A percentile compares a stretch with the other conserved stretches of the same genome.
Evolutionary conservation across 805 yeast genomes (phyloP).

Genomic region (Cyberlindnera subsufficiens): DNA sequence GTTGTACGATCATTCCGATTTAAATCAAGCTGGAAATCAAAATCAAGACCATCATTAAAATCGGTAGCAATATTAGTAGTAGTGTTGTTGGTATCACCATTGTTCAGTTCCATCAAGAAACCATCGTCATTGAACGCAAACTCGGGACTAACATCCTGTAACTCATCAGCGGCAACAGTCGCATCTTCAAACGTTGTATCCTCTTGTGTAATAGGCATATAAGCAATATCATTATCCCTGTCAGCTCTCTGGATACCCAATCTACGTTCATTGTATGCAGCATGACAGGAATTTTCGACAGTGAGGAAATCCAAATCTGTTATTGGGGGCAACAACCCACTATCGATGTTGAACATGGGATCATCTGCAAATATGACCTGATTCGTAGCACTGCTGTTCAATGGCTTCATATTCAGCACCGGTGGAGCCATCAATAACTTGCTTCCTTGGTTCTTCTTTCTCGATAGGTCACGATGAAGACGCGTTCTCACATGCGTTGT

Average conservation of each 20-base stretch:
- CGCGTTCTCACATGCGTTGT: conserved; percentile 17
- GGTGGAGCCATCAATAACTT: conserved; percentile 8
- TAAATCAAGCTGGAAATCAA: conserved; percentile 4
- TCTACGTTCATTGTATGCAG: conserved; percentile 1
- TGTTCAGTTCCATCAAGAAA: conserved; percentile 14
- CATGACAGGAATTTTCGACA: background rate
- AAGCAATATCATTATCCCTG: conserved; percentile 11
- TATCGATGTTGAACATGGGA: conserved; percentile 30
- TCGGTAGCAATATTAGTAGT: conserved; percentile 9
- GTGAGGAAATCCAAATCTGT: conserved; percentile 14
- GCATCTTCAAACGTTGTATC: conserved; percentile 2
- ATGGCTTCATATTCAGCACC: background rate
- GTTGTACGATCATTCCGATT: conserved; percentile 1
- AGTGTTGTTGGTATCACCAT: background rate
- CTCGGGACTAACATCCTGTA: conserved; percentile 15
- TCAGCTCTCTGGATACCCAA: conserved; percentile 14
- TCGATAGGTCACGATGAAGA: conserved; percentile 18
- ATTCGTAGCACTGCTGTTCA: background rate
- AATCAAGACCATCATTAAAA: conserved; percentile 1
- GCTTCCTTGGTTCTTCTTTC: conserved; percentile 1
- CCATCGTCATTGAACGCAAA: conserved; percentile 25
- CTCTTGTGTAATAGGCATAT: conserved; percentile 3
- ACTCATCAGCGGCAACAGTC: conserved; percentile 5
- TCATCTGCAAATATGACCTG: conserved; percentile 29
- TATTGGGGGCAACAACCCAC: conserved; percentile 24